Conservation (phyloP, 768 basidiomycete species). For the Russula foetens region DNA sequence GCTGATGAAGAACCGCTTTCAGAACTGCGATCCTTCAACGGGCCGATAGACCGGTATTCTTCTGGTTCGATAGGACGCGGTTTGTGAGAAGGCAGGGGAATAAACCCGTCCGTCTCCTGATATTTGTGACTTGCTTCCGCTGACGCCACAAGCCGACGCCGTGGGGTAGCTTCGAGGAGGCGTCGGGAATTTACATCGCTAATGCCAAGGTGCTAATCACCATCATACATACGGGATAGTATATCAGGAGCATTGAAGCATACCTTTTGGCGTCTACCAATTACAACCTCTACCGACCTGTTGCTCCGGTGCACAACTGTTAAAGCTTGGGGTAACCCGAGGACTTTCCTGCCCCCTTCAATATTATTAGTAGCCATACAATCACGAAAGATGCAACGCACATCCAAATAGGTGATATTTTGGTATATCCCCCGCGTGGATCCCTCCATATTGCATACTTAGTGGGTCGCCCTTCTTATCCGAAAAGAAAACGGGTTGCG, state of each 20-base stretch:
- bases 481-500: slow-evolving; percentile 42
- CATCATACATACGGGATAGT: background rate
- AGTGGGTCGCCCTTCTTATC: slow-evolving; percentile 31
- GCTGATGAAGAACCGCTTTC: slow-evolving; percentile 29
- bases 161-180: slow-evolving; percentile 45
- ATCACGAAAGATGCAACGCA: background rate
- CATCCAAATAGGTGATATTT: slow-evolving; percentile 17
- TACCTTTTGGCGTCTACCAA: slow-evolving; percentile 16
- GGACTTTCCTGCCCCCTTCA: slow-evolving; percentile 18
- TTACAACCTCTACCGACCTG: slow-evolving; percentile 12
- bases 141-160: slow-evolving; percentile 38
- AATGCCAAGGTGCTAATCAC: slow-evolving; percentile 33
- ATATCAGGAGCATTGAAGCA: slow-evolving; percentile 24
- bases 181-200: slow-evolving; percentile 49
- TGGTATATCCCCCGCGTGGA: slow-evolving; percentile 15
- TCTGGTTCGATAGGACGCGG: slow-evolving; percentile 29
- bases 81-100: slow-evolving; percentile 45
- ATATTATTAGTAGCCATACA: slow-evolving; percentile 11
- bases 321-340: slow-evolving; percentile 13
- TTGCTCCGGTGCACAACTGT: slow-evolving; percentile 7
- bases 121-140: slow-evolving; percentile 36
- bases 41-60: slow-evolving; percentile 43
- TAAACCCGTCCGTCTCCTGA: slow-evolving; percentile 59
- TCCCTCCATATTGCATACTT: slow-evolving; percentile 18
- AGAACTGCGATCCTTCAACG: slow-evolving; percentile 27